These are phyloP conservation scores for Pestalotiopsis sp. DNA, from an alignment of 2,329 filamentous ascomycete species.

Conservation along the genomic window DNA sequence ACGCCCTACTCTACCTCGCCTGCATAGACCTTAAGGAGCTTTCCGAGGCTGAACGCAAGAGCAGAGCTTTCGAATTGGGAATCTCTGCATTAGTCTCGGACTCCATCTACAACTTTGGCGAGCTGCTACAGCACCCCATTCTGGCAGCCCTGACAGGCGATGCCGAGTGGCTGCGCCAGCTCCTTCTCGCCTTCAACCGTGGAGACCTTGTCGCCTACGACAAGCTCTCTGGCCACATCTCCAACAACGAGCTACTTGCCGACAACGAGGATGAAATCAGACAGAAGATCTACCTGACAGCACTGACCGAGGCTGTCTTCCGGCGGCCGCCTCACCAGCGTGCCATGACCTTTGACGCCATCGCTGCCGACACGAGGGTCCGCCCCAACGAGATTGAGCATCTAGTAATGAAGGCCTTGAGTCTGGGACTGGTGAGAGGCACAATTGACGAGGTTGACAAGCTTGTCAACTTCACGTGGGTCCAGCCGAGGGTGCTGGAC, in stretches of 20 bases:
- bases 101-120: conserved; percentile 98
- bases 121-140: conserved; percentile 96
- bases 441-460: conserved; percentile 96
- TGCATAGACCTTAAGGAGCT: conserved; percentile 85
- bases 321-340: conserved; percentile 93
- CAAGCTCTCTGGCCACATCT: conserved; percentile 76
- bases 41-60: conserved; percentile 71
- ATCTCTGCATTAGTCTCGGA: conserved; percentile 91
- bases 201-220: conserved; percentile 90
- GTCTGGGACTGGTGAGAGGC: conserved; percentile 82
- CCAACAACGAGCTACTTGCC: conserved; percentile 75
- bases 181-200: conserved; percentile 97
- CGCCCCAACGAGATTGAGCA: conserved; percentile 92
- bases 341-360: conserved; percentile 87
- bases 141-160: conserved; percentile 80
- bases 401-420: conserved; percentile 98
- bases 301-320: conserved; percentile 94
- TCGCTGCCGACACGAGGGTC: conserved; percentile 90
- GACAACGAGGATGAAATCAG: conserved; percentile 83
- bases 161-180: conserved; percentile 85
- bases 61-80: conserved; percentile 87
- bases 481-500: conserved; percentile 96
- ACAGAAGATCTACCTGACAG: conserved; percentile 97
- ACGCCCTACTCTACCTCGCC: conserved; percentile 94
- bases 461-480: conserved; percentile 95